Evolutionary conservation across 1,284 basidiomycete species (phyloP).

Genomic region (Sphaerobolus stellatus): DNA sequence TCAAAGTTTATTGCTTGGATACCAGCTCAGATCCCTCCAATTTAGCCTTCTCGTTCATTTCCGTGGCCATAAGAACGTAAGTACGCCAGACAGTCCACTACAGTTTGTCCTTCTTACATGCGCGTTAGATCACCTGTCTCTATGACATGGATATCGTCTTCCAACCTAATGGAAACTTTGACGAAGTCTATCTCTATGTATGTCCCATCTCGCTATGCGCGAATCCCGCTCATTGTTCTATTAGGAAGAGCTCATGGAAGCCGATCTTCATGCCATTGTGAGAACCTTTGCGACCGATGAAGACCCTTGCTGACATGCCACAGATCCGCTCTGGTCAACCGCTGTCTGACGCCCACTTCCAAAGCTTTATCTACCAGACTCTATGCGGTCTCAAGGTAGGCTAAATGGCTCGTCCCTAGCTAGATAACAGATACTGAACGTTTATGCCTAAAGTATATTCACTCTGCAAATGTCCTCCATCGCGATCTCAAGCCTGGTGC

Average conservation of each 20-base stretch:
- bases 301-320: conserved; percentile 9
- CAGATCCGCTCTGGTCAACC: conserved; percentile 97
- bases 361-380: conserved; percentile 98
- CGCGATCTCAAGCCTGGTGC: conserved; percentile 90
- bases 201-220: conserved; percentile 26
- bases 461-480: conserved; percentile 97
- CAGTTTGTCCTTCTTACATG: conserved; percentile 15
- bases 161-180: conserved; percentile 84
- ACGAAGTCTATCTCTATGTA: conserved; percentile 93
- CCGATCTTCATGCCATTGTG: conserved; percentile 98
- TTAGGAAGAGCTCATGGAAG: conserved; percentile 98
- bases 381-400: conserved; percentile 84
- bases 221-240: not conserved
- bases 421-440: not conserved
- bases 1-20: not conserved
- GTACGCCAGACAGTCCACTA: conserved; percentile 14
- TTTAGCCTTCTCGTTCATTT: conserved; percentile 88
- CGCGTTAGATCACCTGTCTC: conserved; percentile 76
- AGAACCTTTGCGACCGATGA: conserved; percentile 24
- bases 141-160: conserved; percentile 98
- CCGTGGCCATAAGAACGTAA: conserved; percentile 93
- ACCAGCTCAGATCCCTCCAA: conserved; percentile 12
- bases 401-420: conserved; percentile 7
- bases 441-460: conserved; percentile 77
- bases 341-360: conserved; percentile 97